Base-by-base conservation (phyloP, 495 filamentous ascomycete genomes). In the Lindgomyces ingoldianus region DNA sequence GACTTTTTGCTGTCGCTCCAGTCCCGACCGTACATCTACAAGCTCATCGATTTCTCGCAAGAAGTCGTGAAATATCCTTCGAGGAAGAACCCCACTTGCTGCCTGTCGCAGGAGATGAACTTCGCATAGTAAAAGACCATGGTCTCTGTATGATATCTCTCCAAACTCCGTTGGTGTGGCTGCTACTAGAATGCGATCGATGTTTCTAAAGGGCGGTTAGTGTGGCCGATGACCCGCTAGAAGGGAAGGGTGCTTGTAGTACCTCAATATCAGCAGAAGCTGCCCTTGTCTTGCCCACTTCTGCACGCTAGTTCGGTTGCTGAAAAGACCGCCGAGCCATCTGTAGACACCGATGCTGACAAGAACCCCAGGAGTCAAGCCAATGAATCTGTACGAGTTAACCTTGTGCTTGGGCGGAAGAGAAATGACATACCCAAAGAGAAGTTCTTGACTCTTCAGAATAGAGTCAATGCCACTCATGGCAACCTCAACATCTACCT, bases 401-500 rank as follows among this genome's bases (percentile, higher is more conserved):
- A 69, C 49, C 42, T 62, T 21, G 25, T 16, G 10, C 1, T 27
- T 18, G 24, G 21, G 21, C 14, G 19, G 4, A 22, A 10, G n/a
- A 22, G 18, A 41, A 16, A 12, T 22, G 42, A 4, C 59, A 57
- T 53, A 85, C 72, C 91, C 94, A 78, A 98, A 98, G 27, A 98
- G 90, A 50, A 98, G 85, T 72, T 98, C 93, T 71, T 98, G 94
- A 68, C 91, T 96, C 78, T 93, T 96, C 12, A 98, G 79, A 21
- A 98, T 80, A 25, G 91, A 78, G 75, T 98, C 91, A 57, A 98
- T 98, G 14, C 94, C 94, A 57, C 89, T 89, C 73, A 98, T 89
- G 16, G 94, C 94, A 58, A 98, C 87, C 74, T 98, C 94, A 9
- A 98, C 88, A 68, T 98, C 94, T 26, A 98, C 94, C 78, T 98